phyloP scores from a whole-genome alignment of 176 grass and related monocot genomes.

The Oryza punctata region DNA sequence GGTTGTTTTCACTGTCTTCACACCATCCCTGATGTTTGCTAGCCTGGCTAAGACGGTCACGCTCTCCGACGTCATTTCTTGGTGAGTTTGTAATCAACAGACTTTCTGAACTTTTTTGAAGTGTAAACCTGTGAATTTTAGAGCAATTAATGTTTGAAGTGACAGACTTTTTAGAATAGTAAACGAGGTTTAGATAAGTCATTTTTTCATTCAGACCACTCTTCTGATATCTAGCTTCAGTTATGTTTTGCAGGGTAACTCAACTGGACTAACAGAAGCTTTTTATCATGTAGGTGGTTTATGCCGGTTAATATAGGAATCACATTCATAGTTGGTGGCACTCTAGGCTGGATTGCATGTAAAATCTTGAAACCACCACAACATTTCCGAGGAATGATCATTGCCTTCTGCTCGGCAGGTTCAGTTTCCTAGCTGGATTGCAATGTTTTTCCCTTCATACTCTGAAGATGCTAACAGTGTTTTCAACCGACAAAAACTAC shows the following conservation, averaged over 20 bases:
- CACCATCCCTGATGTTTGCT: conserved; percentile 73
- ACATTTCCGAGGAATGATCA: conserved; percentile 65
- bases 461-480: neutral
- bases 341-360: conserved; percentile 74
- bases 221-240: neutral
- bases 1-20: conserved; percentile 87
- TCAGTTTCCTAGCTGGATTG: neutral
- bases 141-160: too few species aligned
- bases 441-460: neutral
- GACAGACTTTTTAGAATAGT: neutral
- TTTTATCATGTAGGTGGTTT: conserved; percentile 74
- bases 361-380: conserved; percentile 60
- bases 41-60: conserved; percentile 83
- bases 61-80: conserved; percentile 70
- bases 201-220: neutral
- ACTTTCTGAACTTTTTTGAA: conserved; percentile 6
- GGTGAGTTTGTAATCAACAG: conserved; percentile 54
- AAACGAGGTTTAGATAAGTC: neutral
- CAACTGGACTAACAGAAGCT: neutral
- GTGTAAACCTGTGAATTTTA: neutral
- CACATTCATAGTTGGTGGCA: conserved; percentile 59
- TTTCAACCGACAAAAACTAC: neutral
- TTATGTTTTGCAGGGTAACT: neutral
- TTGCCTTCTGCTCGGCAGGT: conserved; percentile 79
- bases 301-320: conserved; percentile 93